Conservation (phyloP, 2,329 filamentous ascomycete genomes). For the Elsinoe perseae region DNA sequence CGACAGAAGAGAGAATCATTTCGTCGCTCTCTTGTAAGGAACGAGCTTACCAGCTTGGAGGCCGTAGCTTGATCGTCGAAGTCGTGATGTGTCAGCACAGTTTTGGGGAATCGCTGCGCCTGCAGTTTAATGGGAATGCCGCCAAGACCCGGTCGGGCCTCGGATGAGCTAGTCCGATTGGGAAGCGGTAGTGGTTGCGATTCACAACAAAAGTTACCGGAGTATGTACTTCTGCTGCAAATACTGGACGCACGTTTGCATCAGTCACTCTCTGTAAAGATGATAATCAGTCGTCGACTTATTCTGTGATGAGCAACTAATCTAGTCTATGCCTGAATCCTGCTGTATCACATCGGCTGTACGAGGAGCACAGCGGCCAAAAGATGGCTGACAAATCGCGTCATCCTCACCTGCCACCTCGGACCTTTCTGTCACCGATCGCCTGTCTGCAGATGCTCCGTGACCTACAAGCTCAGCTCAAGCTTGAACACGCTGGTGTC, state of each 20-base stretch:
- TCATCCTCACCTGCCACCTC: neutral
- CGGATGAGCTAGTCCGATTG: neutral
- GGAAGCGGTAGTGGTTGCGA: neutral
- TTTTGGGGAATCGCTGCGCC: neutral
- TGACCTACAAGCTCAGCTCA: neutral
- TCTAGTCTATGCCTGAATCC: neutral
- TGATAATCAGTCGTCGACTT: neutral
- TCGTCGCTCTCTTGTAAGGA: neutral
- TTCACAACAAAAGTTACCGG: neutral
- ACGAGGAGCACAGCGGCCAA: neutral
- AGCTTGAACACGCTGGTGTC: neutral
- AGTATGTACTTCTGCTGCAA: too few species aligned
- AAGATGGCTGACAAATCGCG: constrained; percentile 9
- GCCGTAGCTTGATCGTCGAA: neutral
- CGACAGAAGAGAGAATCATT: neutral
- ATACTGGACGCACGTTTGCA: too few species aligned
- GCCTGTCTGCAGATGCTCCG: neutral
- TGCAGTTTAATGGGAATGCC: neutral
- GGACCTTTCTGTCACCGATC: neutral
- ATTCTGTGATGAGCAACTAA: neutral
- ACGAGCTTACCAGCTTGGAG: constrained; percentile 11
- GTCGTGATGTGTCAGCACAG: constrained; percentile 3
- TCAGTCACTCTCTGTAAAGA: too few species aligned
- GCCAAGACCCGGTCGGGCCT: neutral
- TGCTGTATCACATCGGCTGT: neutral